Conservation (phyloP, 768 basidiomycete species). For the Pleurotus tuber-regium region DNA sequence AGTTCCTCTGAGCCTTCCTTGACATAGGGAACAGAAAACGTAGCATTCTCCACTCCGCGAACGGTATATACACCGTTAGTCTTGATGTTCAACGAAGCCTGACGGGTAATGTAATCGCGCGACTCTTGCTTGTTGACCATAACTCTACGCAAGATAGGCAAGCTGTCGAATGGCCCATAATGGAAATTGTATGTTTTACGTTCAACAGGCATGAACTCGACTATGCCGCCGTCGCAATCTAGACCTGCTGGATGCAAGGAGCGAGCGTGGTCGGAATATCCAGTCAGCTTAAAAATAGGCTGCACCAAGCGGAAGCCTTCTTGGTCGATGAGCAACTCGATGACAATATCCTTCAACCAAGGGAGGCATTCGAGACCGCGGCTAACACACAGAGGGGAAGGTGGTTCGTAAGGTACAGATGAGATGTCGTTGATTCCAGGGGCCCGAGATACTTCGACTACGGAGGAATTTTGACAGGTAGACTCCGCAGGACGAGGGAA, state of each 20-base stretch:
- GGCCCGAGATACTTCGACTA: no score
- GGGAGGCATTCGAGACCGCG: no score
- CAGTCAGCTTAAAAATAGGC: slow-evolving; percentile 58
- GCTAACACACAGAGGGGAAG: no score
- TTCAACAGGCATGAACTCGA: slow-evolving; percentile 61
- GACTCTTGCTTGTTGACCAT: slow-evolving; percentile 65
- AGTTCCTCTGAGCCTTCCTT: slow-evolving; percentile 23
- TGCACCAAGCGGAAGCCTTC: slow-evolving; percentile 72
- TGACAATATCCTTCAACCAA: slow-evolving; percentile 51
- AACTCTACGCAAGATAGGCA: slow-evolving; percentile 69
- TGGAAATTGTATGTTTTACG: slow-evolving; percentile 68
- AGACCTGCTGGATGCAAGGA: slow-evolving; percentile 25
- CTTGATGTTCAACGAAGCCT: slow-evolving; percentile 69
- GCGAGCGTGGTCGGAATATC: slow-evolving; percentile 36
- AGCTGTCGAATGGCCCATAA: slow-evolving; percentile 61
- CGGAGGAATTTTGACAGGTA: no score
- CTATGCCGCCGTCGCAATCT: slow-evolving; percentile 43
- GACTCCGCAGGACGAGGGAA: no score
- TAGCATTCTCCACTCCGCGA: slow-evolving; percentile 53
- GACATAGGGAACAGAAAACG: slow-evolving; percentile 16
- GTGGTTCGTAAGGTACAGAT: no score
- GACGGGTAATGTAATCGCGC: slow-evolving; percentile 73
- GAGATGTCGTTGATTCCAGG: no score
- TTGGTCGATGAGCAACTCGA: slow-evolving; percentile 79
- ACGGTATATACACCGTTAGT: slow-evolving; percentile 75